Conservation (phyloP, 2,329 filamentous ascomycete genomes). For the Amauroascus verrucosus region DNA sequence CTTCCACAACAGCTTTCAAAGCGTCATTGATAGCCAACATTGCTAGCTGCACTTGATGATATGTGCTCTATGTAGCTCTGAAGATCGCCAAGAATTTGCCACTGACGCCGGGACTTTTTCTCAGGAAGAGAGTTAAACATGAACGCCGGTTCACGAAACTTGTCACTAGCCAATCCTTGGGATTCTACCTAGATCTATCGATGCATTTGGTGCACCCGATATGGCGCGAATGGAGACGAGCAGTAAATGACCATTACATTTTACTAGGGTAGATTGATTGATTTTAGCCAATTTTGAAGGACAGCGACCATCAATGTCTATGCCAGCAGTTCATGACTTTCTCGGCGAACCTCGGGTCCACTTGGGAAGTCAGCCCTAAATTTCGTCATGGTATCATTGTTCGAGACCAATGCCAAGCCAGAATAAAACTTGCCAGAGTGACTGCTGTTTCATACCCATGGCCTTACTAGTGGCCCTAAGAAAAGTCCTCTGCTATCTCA, state of each 20-base stretch:
- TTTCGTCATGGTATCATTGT: neutral
- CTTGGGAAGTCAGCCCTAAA: constrained; percentile 5
- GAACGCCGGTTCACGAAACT: no score
- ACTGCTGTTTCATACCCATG: neutral
- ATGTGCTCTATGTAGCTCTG: no score
- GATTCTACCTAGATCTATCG: no score
- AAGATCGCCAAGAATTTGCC: neutral
- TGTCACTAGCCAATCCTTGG: no score
- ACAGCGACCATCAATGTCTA: neutral
- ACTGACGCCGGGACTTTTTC: neutral
- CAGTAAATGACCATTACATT: no score
- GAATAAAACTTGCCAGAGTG: neutral
- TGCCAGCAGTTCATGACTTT: neutral
- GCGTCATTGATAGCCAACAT: neutral
- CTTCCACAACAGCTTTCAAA: neutral
- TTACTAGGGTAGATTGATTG: no score
- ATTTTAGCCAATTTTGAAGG: no score
- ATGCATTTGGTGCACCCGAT: no score
- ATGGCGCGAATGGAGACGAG: no score
- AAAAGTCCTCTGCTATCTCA: constrained; percentile 23
- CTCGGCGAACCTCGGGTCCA: neutral
- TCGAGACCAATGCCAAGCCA: neutral
- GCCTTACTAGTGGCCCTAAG: constrained; percentile 8
- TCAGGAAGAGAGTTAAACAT: neutral
- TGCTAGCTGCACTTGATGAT: no score